These are phyloP conservation scores for Saccharomycopsis crataegensis DNA, from an alignment of 1,139 yeast genomes.

Conservation along the genomic window DNA sequence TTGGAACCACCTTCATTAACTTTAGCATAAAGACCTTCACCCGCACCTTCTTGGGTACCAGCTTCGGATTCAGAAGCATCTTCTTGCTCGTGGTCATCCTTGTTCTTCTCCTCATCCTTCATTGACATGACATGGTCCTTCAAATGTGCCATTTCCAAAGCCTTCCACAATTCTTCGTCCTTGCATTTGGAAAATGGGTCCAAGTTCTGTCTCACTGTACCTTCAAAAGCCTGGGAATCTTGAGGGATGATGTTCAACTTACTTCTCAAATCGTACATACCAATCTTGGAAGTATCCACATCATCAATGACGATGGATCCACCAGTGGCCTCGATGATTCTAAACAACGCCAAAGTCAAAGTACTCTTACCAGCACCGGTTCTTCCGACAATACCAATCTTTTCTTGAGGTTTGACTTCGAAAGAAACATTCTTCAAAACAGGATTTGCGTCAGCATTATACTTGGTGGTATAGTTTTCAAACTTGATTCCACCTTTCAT, in stretches of 20 bases:
- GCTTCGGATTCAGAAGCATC: conserved; percentile 12
- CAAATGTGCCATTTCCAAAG: conserved; percentile 78
- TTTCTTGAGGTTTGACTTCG: conserved; percentile 67
- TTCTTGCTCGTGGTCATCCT: conserved; percentile 24
- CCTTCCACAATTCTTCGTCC: conserved; percentile 81
- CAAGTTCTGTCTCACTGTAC: conserved; percentile 77
- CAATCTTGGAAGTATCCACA: conserved; percentile 61
- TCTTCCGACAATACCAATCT: conserved; percentile 91
- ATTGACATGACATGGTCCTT: conserved; percentile 63
- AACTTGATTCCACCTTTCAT: conserved; percentile 63
- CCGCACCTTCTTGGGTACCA: neutral
- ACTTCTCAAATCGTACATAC: conserved; percentile 78
- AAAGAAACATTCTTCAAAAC: conserved; percentile 69
- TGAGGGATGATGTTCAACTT: conserved; percentile 89
- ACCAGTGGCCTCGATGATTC: conserved; percentile 73
- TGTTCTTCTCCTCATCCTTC: conserved; percentile 33
- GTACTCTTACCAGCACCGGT: conserved; percentile 98
- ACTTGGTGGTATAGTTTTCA: conserved; percentile 70
- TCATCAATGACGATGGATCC: conserved; percentile 76
- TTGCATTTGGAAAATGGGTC: conserved; percentile 70
- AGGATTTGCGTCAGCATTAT: conserved; percentile 76
- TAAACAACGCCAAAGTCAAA: conserved; percentile 77
- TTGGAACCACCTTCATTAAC: conserved; percentile 82
- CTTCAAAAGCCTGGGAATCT: conserved; percentile 94
- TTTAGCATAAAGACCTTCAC: conserved; percentile 53